Base-by-base conservation (phyloP, 495 filamentous ascomycete species). In the Penicillium verhagenii region DNA sequence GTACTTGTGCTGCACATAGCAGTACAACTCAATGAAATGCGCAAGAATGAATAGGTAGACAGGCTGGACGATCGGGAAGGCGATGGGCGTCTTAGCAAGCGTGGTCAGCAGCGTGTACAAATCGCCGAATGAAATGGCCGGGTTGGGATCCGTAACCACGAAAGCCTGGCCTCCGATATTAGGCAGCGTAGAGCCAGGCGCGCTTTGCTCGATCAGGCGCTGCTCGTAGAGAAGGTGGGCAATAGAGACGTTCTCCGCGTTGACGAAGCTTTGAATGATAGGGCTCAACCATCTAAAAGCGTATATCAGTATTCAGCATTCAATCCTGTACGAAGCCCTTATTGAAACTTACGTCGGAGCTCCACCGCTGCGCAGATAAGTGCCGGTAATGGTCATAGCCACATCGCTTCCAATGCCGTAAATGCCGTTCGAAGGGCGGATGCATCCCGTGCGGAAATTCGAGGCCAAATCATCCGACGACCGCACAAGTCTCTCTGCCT, bases 181-280 rank as follows among this genome's bases (percentile, higher is more conserved):
- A 43, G 56, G 67, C 5, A 44, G 74, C 61, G 50, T 70, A 63
- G 38, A 79, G 53, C 19, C 70, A 44, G 48, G 77, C 70, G 24
- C 69, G 66, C 47, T 73, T 68, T 60, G 79, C 63, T 60, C 74
- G 63, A 64, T 69, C 2, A 86, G 73, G 3, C 80, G 79, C 18
- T 79, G 74, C 56, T 86, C 82, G 42, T 82, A 79, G n/a, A 82
- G 64, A n/a, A 85, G 68, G 46, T 85, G 82, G 4, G 80, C 80
- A 50, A 83, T 65, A 1, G 80, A 79, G 19, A 80, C 78, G 60
- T 85, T 84, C 52, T 77, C 74, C 28, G 79, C 80, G 54, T 83
- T 80, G 29, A 80, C 78, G 40, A 83, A 83, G 57, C 69, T 78
- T 54, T 85, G 81, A 2, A 79, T 70, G n/a, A 80, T 67, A 24